These are phyloP conservation scores for Scenedesmus sp. DNA, from an alignment of 163 green algal genomes.

Conservation along the genomic window DNA sequence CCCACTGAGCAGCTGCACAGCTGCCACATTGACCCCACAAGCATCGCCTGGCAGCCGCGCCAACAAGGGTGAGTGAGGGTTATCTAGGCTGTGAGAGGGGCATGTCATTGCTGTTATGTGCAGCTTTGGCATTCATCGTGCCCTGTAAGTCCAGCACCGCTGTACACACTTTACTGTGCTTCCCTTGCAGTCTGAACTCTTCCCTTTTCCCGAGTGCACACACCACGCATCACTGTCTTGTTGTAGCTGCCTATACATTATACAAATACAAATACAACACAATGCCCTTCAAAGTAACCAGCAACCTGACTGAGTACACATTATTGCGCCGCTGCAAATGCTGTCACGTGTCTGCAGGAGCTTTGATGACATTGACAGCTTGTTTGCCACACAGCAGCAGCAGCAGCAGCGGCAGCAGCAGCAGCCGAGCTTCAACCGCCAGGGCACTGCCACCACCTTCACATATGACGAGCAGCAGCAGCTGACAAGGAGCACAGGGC, in stretches of 20 bases:
- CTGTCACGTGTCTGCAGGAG: not conserved
- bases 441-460: conserved; percentile 20
- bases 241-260: not conserved
- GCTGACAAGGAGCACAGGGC: not conserved
- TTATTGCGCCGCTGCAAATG: too few species aligned
- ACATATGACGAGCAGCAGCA: conserved; percentile 22
- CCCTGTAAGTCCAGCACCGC: too few species aligned
- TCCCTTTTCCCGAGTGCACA: not conserved
- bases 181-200: not conserved
- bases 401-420: conserved; percentile 9
- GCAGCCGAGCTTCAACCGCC: not conserved
- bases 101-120: too few species aligned
- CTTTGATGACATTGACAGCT: not conserved
- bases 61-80: not conserved
- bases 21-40: not conserved
- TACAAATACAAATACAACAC: not conserved
- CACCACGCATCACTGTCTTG: not conserved
- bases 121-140: too few species aligned
- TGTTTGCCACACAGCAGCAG: not conserved
- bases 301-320: not conserved
- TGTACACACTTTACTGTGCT: too few species aligned
- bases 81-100: too few species aligned
- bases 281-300: not conserved
- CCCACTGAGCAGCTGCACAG: too few species aligned
- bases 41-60: not conserved